These are phyloP conservation scores for Tricholoma sp. DNA, from an alignment of 768 basidiomycete genomes.

Conservation along the genomic window DNA sequence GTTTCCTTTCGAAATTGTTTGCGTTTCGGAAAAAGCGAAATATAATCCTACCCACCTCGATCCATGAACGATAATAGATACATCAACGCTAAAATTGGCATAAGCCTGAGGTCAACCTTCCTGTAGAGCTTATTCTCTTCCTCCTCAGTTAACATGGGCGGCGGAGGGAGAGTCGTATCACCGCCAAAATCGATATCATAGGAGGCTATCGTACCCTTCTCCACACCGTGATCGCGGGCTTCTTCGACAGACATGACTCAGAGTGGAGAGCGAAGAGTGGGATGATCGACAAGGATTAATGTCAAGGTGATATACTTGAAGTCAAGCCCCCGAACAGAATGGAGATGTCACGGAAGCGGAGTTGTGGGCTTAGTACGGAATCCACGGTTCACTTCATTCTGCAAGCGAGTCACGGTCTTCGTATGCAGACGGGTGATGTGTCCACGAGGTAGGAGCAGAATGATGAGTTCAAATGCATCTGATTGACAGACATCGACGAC, in stretches of 20 bases:
- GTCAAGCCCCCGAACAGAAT: neutral
- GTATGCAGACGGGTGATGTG: too few species aligned
- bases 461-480: too few species aligned
- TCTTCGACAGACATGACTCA: slow-evolving; percentile 14
- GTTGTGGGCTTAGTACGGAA: too few species aligned
- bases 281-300: neutral
- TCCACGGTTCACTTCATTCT: too few species aligned
- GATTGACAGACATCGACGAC: too few species aligned
- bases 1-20: slow-evolving; percentile 1
- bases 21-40: neutral
- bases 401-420: too few species aligned
- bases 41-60: slow-evolving; percentile 34
- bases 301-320: neutral
- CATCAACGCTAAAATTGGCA: slow-evolving; percentile 56
- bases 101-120: slow-evolving; percentile 53
- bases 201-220: slow-evolving; percentile 15
- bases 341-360: neutral
- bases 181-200: slow-evolving; percentile 36
- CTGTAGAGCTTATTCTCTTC: slow-evolving; percentile 51
- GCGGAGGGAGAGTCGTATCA: slow-evolving; percentile 39
- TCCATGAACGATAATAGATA: slow-evolving; percentile 64
- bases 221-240: slow-evolving; percentile 6
- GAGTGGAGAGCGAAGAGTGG: neutral
- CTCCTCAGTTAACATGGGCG: slow-evolving; percentile 39
- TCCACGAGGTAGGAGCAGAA: too few species aligned